Evolutionary conservation across 345 rosid species (phyloP).

Genomic region (Diplotaxis tenuifolia): DNA sequence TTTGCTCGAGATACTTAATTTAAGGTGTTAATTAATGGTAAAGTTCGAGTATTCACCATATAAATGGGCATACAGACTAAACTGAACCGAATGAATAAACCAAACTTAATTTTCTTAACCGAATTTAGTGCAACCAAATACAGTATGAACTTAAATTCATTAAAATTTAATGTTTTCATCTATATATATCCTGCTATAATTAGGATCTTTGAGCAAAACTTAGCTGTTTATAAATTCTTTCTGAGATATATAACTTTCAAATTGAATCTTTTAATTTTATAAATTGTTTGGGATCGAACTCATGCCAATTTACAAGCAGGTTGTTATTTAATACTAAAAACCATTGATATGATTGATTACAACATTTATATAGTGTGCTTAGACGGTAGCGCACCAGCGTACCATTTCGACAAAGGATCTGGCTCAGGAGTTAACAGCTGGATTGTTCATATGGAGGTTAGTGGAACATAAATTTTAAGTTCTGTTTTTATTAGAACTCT

Average conservation of each 20-base stretch:
- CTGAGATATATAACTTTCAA: not conserved
- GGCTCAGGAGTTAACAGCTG: conserved; percentile 83
- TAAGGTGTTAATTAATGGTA: not conserved
- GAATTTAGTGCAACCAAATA: not conserved
- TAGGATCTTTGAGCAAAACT: not conserved
- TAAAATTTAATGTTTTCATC: not conserved
- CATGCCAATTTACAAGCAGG: not conserved
- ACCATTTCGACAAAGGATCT: conserved; percentile 73
- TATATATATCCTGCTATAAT: not conserved
- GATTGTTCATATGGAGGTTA: conserved; percentile 84
- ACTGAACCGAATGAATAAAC: not conserved
- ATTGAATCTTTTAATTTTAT: not conserved
- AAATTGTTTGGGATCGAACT: not conserved
- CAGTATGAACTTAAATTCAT: not conserved
- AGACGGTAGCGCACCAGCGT: conserved; percentile 98
- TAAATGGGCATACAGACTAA: not conserved
- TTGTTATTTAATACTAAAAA: not conserved
- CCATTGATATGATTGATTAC: not conserved
- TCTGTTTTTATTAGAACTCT: not conserved
- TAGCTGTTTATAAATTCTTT: not conserved
- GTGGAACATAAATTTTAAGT: not conserved
- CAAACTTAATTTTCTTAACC: not conserved
- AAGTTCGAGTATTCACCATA: not conserved
- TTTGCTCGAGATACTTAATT: not conserved
- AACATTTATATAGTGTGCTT: conserved; percentile 62